Percentiles rank a stretch among this genome's conserved stretches.
phyloP scores from a whole-genome alignment of 306 rosid genomes.

The Prosopis cineraria region DNA sequence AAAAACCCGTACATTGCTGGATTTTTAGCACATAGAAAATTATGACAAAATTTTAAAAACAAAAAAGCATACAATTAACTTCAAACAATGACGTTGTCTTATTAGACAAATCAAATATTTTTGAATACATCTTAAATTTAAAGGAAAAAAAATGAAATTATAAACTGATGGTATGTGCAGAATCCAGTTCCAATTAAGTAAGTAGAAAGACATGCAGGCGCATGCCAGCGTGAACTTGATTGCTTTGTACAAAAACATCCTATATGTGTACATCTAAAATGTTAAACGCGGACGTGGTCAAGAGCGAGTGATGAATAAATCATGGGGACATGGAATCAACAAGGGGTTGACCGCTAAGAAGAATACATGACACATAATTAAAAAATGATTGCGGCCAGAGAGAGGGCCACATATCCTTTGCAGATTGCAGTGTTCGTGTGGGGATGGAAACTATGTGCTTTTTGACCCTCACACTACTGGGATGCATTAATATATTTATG shows the following conservation, averaged over 20 bases:
- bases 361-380: neutral
- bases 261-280: neutral
- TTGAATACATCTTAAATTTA: too few species aligned
- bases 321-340: neutral
- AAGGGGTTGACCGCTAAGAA: neutral
- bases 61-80: too few species aligned
- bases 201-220: neutral
- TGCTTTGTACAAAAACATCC: neutral
- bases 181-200: too few species aligned
- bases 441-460: conserved; percentile 25
- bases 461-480: neutral
- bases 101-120: too few species aligned
- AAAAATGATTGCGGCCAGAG: neutral
- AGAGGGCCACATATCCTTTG: conserved; percentile 35
- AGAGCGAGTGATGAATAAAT: neutral
- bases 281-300: neutral
- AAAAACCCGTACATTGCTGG: too few species aligned
- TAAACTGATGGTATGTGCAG: neutral
- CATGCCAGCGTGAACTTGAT: neutral
- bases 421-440: conserved; percentile 34
- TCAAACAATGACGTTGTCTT: too few species aligned
- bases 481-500: neutral
- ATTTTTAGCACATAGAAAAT: too few species aligned
- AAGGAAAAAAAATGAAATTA: too few species aligned
- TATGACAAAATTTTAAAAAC: too few species aligned